Conservation (phyloP, 2,329 filamentous ascomycete genomes). For the Stromatinia cepivora region DNA sequence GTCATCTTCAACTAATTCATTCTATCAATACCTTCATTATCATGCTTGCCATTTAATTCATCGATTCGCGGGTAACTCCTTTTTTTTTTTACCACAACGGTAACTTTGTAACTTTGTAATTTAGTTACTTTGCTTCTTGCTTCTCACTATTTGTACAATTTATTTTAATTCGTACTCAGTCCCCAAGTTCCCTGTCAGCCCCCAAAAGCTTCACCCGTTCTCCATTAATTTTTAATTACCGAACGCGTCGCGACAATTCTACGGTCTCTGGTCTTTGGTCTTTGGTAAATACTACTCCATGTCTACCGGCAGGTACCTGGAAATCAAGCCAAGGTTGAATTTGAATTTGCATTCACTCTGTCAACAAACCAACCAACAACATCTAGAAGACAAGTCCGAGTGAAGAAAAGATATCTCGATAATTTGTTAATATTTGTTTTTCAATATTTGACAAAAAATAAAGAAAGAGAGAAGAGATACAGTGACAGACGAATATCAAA, state of each 20-base stretch:
- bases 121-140: no score
- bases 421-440: conserved; percentile 6
- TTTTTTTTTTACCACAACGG: neutral
- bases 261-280: neutral
- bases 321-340: neutral
- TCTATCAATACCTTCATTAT: neutral
- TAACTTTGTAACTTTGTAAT: no score
- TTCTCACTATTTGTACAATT: neutral
- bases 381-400: neutral
- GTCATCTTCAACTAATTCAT: neutral
- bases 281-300: neutral
- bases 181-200: conserved; percentile 1
- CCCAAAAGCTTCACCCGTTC: neutral
- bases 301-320: neutral
- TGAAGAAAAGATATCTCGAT: neutral
- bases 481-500: conserved; percentile 57
- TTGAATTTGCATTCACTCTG: neutral
- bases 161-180: neutral
- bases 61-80: neutral
- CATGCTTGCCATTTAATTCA: neutral
- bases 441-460: neutral
- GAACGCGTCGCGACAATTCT: conserved; percentile 29
- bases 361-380: conserved; percentile 3
- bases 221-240: conserved; percentile 19
- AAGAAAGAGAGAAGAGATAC: conserved; percentile 40